A percentile compares a stretch with the other conserved stretches of the same genome.
phyloP scores from a whole-genome alignment of 2,329 filamentous ascomycete genomes.

The Amylocarpus encephaloides region DNA sequence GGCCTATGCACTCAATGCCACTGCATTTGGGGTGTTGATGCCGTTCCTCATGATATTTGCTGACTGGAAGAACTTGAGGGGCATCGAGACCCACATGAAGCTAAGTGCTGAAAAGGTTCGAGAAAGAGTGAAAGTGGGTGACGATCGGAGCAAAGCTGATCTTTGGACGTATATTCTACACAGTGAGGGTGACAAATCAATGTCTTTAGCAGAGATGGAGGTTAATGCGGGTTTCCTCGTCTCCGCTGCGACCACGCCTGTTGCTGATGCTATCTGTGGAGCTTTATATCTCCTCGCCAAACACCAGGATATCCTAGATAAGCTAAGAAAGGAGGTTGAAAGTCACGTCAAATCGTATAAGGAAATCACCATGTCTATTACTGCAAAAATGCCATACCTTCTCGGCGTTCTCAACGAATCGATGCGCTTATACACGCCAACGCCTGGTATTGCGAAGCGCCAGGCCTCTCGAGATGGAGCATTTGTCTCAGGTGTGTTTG shows the following conservation, averaged over 20 bases:
- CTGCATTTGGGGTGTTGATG: slow-evolving; percentile 23
- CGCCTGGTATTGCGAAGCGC: slow-evolving; percentile 9
- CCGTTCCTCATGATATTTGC: neutral
- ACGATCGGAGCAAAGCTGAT: neutral
- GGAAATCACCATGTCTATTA: slow-evolving; percentile 35
- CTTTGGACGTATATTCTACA: slow-evolving; percentile 4
- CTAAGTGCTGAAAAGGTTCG: slow-evolving; percentile 1
- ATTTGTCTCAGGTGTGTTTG: slow-evolving; percentile 10
- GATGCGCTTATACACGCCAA: slow-evolving; percentile 36
- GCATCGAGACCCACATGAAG: neutral
- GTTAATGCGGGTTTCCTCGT: slow-evolving; percentile 9
- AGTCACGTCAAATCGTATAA: slow-evolving; percentile 31
- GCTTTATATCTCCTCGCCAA: slow-evolving; percentile 22
- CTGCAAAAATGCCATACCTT: slow-evolving; percentile 33
- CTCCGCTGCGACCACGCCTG: slow-evolving; percentile 17
- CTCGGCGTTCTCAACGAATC: slow-evolving; percentile 38
- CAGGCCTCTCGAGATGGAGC: slow-evolving; percentile 12
- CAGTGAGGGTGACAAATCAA: slow-evolving; percentile 16
- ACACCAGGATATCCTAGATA: slow-evolving; percentile 30
- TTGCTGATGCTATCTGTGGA: slow-evolving; percentile 15
- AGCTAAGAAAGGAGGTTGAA: slow-evolving; percentile 36
- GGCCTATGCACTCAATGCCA: slow-evolving; percentile 9
- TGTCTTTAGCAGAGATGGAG: slow-evolving; percentile 7
- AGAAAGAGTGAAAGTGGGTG: neutral
- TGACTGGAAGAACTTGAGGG: neutral